Evolutionary conservation across 2,329 filamentous ascomycete genomes (phyloP).

Genomic region (Hymenotorrendiella dingleyae): DNA sequence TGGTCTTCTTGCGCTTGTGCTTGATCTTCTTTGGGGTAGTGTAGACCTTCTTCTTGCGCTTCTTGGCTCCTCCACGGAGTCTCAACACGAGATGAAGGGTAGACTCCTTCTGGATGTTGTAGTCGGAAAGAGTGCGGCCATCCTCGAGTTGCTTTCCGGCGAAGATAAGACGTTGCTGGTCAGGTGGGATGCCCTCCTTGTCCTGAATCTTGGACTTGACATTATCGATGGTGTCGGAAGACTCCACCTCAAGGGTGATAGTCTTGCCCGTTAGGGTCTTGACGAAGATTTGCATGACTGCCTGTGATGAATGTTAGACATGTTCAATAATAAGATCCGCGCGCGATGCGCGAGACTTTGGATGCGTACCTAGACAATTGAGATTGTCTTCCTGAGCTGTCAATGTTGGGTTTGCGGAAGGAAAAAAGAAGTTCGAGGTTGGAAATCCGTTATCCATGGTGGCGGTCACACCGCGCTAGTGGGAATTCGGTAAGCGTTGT

Average conservation of each 20-base stretch:
- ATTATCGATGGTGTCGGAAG: slow-evolving; percentile 99
- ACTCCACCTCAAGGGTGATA: slow-evolving; percentile 99
- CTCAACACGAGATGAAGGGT: slow-evolving; percentile 97
- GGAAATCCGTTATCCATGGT: background rate
- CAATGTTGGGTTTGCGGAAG: slow-evolving; percentile 3
- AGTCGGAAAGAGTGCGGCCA: slow-evolving; percentile 96
- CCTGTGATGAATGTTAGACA: background rate
- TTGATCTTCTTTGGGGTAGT: slow-evolving; percentile 99
- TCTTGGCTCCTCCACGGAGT: slow-evolving; percentile 98
- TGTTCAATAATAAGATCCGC: background rate
- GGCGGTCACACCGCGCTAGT: background rate
- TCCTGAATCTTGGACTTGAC: slow-evolving; percentile 98
- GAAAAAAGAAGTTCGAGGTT: slow-evolving; percentile 4
- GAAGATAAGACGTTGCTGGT: slow-evolving; percentile 99
- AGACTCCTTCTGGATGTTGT: slow-evolving; percentile 99
- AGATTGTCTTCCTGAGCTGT: slow-evolving; percentile 30
- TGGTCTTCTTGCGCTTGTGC: slow-evolving; percentile 99
- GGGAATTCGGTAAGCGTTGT: background rate
- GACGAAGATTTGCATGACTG: slow-evolving; percentile 47
- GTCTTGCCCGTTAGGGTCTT: slow-evolving; percentile 98
- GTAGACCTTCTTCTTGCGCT: slow-evolving; percentile 99
- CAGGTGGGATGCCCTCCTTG: slow-evolving; percentile 99
- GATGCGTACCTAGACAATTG: slow-evolving; percentile 27
- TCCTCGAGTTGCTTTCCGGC: slow-evolving; percentile 99
- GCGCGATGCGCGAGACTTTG: background rate